phyloP scores from a whole-genome alignment of 2,329 filamentous ascomycete species.

The Colletotrichum orchidophilum region DNA sequence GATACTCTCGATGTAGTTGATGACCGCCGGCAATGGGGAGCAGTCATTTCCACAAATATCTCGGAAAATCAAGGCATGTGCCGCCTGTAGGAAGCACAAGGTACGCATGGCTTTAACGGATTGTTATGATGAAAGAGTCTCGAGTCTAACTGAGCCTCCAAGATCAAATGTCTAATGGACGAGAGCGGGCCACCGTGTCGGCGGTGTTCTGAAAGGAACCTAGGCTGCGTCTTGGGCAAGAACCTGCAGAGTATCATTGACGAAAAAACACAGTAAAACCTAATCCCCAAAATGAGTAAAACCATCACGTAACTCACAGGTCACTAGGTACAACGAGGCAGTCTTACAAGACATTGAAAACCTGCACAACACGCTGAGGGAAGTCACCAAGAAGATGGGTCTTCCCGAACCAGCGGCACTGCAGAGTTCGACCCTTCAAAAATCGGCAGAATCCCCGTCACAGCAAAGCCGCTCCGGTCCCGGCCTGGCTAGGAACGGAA shows the following conservation, averaged over 20 bases:
- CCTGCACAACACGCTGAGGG: conserved; percentile 24
- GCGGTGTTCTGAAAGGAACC: conserved; percentile 46
- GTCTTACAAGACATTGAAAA: conserved; percentile 33
- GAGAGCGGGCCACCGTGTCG: conserved; percentile 49
- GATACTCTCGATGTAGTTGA: not conserved
- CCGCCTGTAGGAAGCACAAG: conserved; percentile 52
- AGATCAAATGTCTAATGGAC: conserved; percentile 55
- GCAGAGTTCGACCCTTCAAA: conserved; percentile 7
- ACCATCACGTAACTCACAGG: not conserved
- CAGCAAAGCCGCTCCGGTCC: not conserved
- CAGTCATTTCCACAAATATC: conserved; percentile 45
- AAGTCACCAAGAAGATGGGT: conserved; percentile 27
- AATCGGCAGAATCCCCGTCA: conserved; percentile 16
- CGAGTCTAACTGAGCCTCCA: not conserved
- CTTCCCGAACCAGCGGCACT: conserved; percentile 22
- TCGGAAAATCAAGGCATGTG: conserved; percentile 51
- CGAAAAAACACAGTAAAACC: conserved; percentile 49
- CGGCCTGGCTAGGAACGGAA: not conserved
- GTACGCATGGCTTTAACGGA: conserved; percentile 33
- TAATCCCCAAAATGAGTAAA: not conserved
- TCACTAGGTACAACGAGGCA: conserved; percentile 22
- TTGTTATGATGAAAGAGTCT: not conserved
- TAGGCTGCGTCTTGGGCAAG: conserved; percentile 51
- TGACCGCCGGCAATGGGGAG: conserved; percentile 31
- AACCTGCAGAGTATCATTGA: conserved; percentile 53